Base-by-base conservation (phyloP, 805 yeast genomes). In the Metschnikowia borealis region DNA sequence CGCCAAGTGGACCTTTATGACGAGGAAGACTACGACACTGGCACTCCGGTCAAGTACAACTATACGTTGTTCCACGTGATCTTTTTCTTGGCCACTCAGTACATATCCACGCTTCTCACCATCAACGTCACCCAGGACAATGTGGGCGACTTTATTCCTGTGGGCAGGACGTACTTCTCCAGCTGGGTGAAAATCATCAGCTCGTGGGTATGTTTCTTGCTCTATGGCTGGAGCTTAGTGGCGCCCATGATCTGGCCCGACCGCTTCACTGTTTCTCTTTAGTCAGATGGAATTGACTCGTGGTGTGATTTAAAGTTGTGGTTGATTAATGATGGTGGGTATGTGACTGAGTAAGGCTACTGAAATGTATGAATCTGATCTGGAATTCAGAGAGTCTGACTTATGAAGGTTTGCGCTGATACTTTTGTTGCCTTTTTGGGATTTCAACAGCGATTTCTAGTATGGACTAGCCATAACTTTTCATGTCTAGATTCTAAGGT, bases 221-320 rank as follows among this genome's bases (percentile, higher is more conserved):
- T 94, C 45, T 94, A 92, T 62, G 83, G 84, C 1, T 94, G 98
- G 99, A 87, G 96, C 6, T 69, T 94, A 53, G 65, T 89, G 8
- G 99, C 98, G 0, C 99, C 99, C 0, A 86, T 88, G 6, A 59
- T 89, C 13, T 80, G 90, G 75, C 97, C 97, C 2, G 98, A 92
- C 56, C 73, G 97, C 51, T 94, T 94, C 68, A 49, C 46, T 31
- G 29, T 26, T 26, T 26, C 29, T 8, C 29, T 26, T 10, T 26
- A 26, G 29, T 26, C 11, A 26, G 29, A 26, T 26, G 29, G 29
- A 26, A 1, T 26, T 26, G 11, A 26, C 11, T 26, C 11, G 29
- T 26, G 29, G 11, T 8, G 2, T 8, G 29, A 8, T 26, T 26
- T 4, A 4, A 8, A 26, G 11, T 26, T 26, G 29, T 10, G 29